Evolutionary conservation across 306 rosid genomes (phyloP), one percentile per base, ranked within the genome.

Genomic region (Urtica urens): DNA sequence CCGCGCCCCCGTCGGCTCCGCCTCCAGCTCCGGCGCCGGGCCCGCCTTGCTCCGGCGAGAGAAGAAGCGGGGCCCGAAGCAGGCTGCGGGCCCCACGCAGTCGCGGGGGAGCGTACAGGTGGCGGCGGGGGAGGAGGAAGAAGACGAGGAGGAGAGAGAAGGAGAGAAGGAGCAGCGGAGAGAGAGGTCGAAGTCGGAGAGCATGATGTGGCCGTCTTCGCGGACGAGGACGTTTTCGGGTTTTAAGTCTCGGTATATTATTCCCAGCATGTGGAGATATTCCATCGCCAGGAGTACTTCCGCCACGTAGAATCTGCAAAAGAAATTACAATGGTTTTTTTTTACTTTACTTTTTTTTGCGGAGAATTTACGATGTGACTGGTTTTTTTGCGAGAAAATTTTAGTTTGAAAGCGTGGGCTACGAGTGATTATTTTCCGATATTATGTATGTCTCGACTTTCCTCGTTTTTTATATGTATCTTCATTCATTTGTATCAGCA

Each of bases 271-370:
- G 75, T 90, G 97, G 78, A 90, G 69, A 73, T 90, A 90, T 74
- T 90, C 97, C 79, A 90, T 71, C 23, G 97, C 86, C 64, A 90
- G 95, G 61, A 90, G 95, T 60, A 90, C 95, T 73, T 90, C 97
- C 19, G 97, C 93, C 70, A 77, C 95, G 63, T 90, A 90, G 70
- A 90, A 90, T 81, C 97, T 90, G 84, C 60, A 68, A 44, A 43
- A 14, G n/a, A n/a, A n/a, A n/a, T n/a, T n/a, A n/a, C n/a, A n/a
- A n/a, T n/a, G n/a, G n/a, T n/a, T n/a, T n/a, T n/a, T n/a, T n/a
- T n/a, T n/a, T n/a, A n/a, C n/a, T n/a, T n/a, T n/a, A n/a, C n/a
- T n/a, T n/a, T n/a, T n/a, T n/a, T n/a, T n/a, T n/a, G n/a, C n/a
- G n/a, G n/a, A n/a, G n/a, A n/a, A n/a, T n/a, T n/a, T n/a, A n/a